These are phyloP conservation scores for Stygiomarasmius scandens DNA, from an alignment of 1,284 basidiomycete genomes.

Conservation along the genomic window DNA sequence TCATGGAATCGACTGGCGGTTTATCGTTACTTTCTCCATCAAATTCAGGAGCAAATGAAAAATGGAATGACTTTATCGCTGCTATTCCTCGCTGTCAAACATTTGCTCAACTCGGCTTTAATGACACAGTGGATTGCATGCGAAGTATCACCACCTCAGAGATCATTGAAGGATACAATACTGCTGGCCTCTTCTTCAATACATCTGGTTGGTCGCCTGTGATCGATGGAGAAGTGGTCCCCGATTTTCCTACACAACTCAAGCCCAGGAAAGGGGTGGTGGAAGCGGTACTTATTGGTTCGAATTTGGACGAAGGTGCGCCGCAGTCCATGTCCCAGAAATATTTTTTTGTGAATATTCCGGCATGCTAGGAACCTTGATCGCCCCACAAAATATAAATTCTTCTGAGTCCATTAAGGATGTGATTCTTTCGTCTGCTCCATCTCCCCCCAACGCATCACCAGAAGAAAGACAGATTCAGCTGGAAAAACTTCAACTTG, in stretches of 20 bases:
- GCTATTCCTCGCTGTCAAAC: slow-evolving; percentile 41
- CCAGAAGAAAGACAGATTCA: slow-evolving; percentile 10
- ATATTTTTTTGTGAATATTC: background rate
- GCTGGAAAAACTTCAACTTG: slow-evolving; percentile 20
- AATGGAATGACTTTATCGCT: slow-evolving; percentile 45
- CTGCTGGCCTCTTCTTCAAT: slow-evolving; percentile 30
- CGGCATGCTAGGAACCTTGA: slow-evolving; percentile 36
- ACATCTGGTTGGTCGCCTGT: slow-evolving; percentile 32
- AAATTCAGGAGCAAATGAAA: slow-evolving; percentile 32
- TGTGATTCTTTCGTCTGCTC: slow-evolving; percentile 25
- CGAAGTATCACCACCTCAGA: slow-evolving; percentile 37
- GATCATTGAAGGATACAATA: slow-evolving; percentile 33
- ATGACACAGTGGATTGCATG: slow-evolving; percentile 44
- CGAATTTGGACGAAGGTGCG: slow-evolving; percentile 50
- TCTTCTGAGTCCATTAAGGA: slow-evolving; percentile 5
- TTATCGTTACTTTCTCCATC: slow-evolving; percentile 30
- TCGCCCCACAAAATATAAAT: slow-evolving; percentile 33
- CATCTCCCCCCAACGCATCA: slow-evolving; percentile 31
- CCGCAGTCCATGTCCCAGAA: background rate
- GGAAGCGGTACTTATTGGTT: slow-evolving; percentile 47
- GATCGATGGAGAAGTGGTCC: slow-evolving; percentile 48
- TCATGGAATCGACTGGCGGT: slow-evolving; percentile 46
- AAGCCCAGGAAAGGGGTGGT: slow-evolving; percentile 35
- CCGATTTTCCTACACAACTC: slow-evolving; percentile 44
- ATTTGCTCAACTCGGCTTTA: slow-evolving; percentile 24